phyloP scores from a whole-genome alignment of 2,329 filamentous ascomycete genomes.

The Xylariaceae sp. region DNA sequence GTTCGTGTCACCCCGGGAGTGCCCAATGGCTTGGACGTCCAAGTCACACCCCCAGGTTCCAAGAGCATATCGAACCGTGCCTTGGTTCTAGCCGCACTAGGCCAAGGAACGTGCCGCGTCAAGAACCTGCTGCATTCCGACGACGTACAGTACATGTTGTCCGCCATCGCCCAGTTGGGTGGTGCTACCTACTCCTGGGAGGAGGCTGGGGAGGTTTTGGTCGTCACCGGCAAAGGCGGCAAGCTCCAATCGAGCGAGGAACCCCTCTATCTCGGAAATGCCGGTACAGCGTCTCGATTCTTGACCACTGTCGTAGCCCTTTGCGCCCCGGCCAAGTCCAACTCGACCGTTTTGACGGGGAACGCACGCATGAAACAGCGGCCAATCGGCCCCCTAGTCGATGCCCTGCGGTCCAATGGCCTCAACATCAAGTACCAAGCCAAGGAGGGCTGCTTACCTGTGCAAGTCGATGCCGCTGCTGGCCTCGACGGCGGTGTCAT shows the following conservation, averaged over 20 bases:
- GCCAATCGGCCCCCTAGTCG: conserved; percentile 89
- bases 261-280: conserved; percentile 90
- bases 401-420: conserved; percentile 83
- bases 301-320: conserved; percentile 87
- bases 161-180: conserved; percentile 79
- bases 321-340: conserved; percentile 63
- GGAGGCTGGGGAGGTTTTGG: conserved; percentile 85
- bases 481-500: conserved; percentile 86
- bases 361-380: conserved; percentile 96
- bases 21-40: conserved; percentile 61
- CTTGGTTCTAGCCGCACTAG: conserved; percentile 87
- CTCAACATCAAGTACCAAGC: conserved; percentile 85
- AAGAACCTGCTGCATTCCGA: conserved; percentile 94
- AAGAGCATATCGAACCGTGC: conserved; percentile 98
- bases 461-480: conserved; percentile 77
- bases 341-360: conserved; percentile 80
- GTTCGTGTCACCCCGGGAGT: conserved; percentile 73
- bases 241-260: conserved; percentile 71
- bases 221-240: conserved; percentile 89
- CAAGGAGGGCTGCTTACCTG: conserved; percentile 76
- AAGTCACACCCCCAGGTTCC: conserved; percentile 86
- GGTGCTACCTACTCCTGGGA: conserved; percentile 93
- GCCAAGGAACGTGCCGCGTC: conserved; percentile 80
- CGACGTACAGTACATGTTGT: conserved; percentile 95
- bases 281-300: conserved; percentile 93